phyloP scores from a whole-genome alignment of 768 basidiomycete genomes.

The Cystobasidium onofrii region DNA sequence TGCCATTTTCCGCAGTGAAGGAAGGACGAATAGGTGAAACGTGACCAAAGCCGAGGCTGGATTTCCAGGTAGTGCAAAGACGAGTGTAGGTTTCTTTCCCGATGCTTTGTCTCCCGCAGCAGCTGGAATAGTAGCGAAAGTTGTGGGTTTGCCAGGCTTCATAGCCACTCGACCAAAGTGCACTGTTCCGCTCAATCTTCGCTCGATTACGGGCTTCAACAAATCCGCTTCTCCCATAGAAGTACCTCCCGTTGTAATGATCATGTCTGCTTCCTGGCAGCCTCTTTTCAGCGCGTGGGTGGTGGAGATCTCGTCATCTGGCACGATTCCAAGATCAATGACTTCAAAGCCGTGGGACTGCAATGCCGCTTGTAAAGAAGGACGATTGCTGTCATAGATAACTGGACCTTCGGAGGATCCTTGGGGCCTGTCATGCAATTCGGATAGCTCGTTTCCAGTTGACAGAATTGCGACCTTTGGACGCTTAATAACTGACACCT shows the following conservation, averaged over 20 bases:
- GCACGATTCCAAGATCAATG: constrained; percentile 69
- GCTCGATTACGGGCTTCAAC: constrained; percentile 79
- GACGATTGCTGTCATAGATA: constrained; percentile 79
- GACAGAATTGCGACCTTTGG: constrained; percentile 72
- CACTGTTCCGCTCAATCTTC: constrained; percentile 62
- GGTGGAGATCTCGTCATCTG: constrained; percentile 55
- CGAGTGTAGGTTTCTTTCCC: constrained; percentile 51
- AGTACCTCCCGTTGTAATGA: constrained; percentile 80
- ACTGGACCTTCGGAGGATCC: constrained; percentile 28
- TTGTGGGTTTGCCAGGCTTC: constrained; percentile 76
- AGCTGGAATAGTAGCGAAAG: constrained; percentile 68
- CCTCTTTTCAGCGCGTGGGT: constrained; percentile 55
- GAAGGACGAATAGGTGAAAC: constrained; percentile 74
- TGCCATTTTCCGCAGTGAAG: constrained; percentile 54
- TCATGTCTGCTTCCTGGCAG: constrained; percentile 59
- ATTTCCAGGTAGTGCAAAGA: constrained; percentile 83
- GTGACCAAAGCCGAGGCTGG: constrained; percentile 80
- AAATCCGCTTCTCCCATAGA: constrained; percentile 85
- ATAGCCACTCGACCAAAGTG: constrained; percentile 80
- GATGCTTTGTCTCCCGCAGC: constrained; percentile 41
- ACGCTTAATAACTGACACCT: constrained; percentile 65
- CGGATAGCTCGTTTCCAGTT: constrained; percentile 73
- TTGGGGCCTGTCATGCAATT: constrained; percentile 49
- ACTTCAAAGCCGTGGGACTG: constrained; percentile 67
- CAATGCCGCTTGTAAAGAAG: constrained; percentile 62